Percentiles rank a stretch among this genome's conserved stretches.
These are phyloP conservation scores for Agastache rugosa DNA, from an alignment of 257 asterid genomes.

Conservation along the genomic window DNA sequence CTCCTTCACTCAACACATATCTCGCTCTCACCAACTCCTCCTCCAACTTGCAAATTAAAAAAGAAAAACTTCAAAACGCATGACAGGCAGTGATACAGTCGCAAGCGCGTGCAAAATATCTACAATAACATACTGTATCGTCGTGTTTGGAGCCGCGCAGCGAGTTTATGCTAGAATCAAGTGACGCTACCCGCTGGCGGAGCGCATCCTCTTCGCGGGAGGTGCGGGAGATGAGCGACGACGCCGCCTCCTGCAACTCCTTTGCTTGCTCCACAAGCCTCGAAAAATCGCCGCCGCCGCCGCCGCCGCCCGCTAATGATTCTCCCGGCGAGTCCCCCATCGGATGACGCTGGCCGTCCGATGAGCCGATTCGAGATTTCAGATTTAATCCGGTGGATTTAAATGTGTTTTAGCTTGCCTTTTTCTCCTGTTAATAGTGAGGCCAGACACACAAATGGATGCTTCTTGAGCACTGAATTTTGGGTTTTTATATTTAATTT, in stretches of 20 bases:
- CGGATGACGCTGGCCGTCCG: conserved; percentile 37
- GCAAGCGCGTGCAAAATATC: conserved; percentile 36
- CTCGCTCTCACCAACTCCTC: conserved; percentile 80
- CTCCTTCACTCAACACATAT: conserved; percentile 87
- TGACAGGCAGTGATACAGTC: background rate
- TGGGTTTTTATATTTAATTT: background rate
- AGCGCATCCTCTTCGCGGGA: conserved; percentile 86
- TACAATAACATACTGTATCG: conserved; percentile 53
- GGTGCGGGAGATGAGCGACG: conserved; percentile 75
- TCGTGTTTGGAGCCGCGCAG: conserved; percentile 58
- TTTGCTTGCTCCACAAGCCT: conserved; percentile 77
- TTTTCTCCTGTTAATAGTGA: background rate
- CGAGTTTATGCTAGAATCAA: conserved; percentile 66
- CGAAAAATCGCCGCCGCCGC: conserved; percentile 57
- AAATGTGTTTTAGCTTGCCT: background rate
- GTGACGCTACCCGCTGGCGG: conserved; percentile 77
- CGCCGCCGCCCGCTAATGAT: conserved; percentile 41
- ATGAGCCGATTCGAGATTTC: conserved; percentile 39
- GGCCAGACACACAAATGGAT: background rate
- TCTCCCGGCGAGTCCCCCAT: conserved; percentile 73
- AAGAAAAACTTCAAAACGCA: background rate
- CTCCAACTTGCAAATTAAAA: conserved; percentile 59
- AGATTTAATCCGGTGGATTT: conserved; percentile 35
- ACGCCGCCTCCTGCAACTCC: conserved; percentile 92
- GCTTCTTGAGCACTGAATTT: conserved; percentile 23